Evolutionary conservation across 768 basidiomycete species (phyloP), one percentile per base, ranked within the genome.

Genomic region (Ephemerocybe angulata): DNA sequence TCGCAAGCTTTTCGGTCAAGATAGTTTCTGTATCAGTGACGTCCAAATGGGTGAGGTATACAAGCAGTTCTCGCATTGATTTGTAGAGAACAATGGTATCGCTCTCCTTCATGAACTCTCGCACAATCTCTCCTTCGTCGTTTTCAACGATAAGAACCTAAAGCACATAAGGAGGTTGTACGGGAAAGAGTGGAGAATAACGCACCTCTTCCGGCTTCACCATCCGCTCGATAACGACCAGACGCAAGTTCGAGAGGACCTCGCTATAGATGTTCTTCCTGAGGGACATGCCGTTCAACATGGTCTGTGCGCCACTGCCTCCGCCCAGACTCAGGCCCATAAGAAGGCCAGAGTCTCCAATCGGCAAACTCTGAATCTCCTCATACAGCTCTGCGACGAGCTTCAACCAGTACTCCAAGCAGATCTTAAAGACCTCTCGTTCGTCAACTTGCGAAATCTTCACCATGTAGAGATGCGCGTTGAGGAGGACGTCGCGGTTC

Each of bases 11-110:
- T 75, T 98, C 96, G 35, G 95, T 97, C 64, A 99, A 78, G 72
- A 99, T 98, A 33, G 85, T 91, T 75, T 99, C 97, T 28, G 97
- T 98, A 67, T 99, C 97, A 54, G 81, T 75, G 31, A 97, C 95
- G 72, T 99, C 97, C 59, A 99, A 72, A 77, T 99, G 95, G 1
- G 97, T 98, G 58, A 98, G 85, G 69, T 98, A 99, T 40, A 99
- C 97, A 54, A 99, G 81, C 11, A 98, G 82, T 70, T 98, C 94
- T 62, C 96, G 87, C 95, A 99, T 98, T 31, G 88, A 89, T 79
- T 98, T 99, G 81, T 98, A 99, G 28, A 99, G 79, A 22, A 98
- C 95, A 63, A 98, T 98, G 41, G 97, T 99, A 68, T 99, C 97
- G 65, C 77, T 87, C 75, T 99, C 97, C 76, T 98, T 92, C 93